Evolutionary conservation across 2,329 filamentous ascomycete genomes (phyloP).

Genomic region (Fusarium coffeatum): DNA sequence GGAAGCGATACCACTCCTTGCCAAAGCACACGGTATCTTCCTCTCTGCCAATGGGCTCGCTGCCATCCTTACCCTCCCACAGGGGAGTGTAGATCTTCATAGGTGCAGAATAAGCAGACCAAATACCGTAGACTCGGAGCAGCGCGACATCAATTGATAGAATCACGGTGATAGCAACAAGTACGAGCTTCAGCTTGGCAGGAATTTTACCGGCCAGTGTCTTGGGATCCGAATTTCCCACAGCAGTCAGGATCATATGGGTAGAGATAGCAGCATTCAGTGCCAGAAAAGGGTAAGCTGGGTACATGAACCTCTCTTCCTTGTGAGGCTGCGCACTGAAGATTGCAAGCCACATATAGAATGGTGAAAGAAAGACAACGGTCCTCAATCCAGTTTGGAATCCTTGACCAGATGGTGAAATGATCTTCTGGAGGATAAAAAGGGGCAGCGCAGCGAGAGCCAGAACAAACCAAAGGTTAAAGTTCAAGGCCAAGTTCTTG

Average conservation of each 20-base stretch:
- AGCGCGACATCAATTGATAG: conserved; percentile 74
- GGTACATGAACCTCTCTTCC: conserved; percentile 99
- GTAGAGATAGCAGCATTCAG: conserved; percentile 88
- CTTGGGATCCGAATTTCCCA: conserved; percentile 77
- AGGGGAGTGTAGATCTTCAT: conserved; percentile 77
- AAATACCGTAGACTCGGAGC: conserved; percentile 79
- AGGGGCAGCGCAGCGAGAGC: conserved; percentile 81
- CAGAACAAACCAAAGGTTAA: conserved; percentile 92
- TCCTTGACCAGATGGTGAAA: conserved; percentile 70
- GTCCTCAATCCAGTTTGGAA: conserved; percentile 79
- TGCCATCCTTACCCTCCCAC: conserved; percentile 61
- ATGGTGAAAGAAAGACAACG: conserved; percentile 81
- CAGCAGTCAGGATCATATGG: conserved; percentile 80
- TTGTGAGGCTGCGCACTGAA: conserved; percentile 96
- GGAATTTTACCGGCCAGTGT: conserved; percentile 78
- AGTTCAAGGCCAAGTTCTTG: conserved; percentile 90
- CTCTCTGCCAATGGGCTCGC: conserved; percentile 62
- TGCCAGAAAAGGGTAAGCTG: conserved; percentile 88
- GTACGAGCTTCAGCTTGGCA: conserved; percentile 75
- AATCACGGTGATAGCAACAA: conserved; percentile 70
- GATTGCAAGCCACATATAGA: conserved; percentile 94
- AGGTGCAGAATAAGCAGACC: conserved; percentile 86
- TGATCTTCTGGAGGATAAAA: conserved; percentile 76
- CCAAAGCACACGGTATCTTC: conserved; percentile 86
- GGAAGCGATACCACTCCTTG: conserved; percentile 99